Evolutionary conservation across 257 asterid species (phyloP).

Genomic region (Cruciata laevipes): DNA sequence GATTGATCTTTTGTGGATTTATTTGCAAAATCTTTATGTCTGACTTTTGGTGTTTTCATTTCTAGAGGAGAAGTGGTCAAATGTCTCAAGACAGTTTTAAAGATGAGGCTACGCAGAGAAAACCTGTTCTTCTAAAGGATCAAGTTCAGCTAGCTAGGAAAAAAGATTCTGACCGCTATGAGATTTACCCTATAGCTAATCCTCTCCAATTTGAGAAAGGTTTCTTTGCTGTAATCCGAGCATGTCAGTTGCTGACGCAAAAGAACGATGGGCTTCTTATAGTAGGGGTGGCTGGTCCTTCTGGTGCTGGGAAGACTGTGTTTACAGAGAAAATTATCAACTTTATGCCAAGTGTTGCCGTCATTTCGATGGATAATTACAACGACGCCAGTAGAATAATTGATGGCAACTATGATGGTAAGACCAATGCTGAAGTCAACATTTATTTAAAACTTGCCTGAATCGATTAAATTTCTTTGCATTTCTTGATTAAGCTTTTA

Average conservation of each 20-base stretch:
- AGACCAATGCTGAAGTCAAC: slow-evolving; percentile 9
- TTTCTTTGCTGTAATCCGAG: slow-evolving; percentile 79
- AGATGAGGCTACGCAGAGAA: slow-evolving; percentile 45
- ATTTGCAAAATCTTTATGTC: background rate
- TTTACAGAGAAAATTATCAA: slow-evolving; percentile 58
- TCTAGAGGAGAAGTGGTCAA: slow-evolving; percentile 29
- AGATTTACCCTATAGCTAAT: slow-evolving; percentile 58
- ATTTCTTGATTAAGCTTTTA: background rate
- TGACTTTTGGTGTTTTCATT: slow-evolving; percentile 5
- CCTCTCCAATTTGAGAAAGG: slow-evolving; percentile 93
- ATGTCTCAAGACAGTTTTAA: slow-evolving; percentile 46
- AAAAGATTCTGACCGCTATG: slow-evolving; percentile 74
- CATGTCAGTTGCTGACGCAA: slow-evolving; percentile 80
- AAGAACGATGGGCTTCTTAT: slow-evolving; percentile 80
- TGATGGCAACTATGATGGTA: slow-evolving; percentile 97
- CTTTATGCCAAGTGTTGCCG: slow-evolving; percentile 87
- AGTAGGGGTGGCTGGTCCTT: slow-evolving; percentile 93
- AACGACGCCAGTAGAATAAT: slow-evolving; percentile 90
- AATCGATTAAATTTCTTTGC: background rate
- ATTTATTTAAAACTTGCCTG: slow-evolving; percentile 3
- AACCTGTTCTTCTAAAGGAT: slow-evolving; percentile 78
- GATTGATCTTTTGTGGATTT: background rate
- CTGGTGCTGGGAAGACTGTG: slow-evolving; percentile 96
- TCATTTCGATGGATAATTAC: slow-evolving; percentile 97
- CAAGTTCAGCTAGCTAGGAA: slow-evolving; percentile 78